phyloP scores from a whole-genome alignment of 164 flowering plant genomes.

The Vitis riparia region DNA sequence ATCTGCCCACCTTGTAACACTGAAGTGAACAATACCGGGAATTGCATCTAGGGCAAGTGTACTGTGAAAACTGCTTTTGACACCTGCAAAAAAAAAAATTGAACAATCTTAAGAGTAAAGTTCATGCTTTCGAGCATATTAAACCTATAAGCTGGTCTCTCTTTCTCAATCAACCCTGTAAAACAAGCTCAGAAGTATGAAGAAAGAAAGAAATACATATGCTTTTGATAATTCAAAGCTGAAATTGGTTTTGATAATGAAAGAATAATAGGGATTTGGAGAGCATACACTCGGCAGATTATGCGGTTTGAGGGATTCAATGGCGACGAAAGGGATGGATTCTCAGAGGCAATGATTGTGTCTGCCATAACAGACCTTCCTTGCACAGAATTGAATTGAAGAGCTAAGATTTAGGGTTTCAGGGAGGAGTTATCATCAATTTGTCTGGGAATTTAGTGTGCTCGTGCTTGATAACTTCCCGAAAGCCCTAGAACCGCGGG shows the following conservation, averaged over 20 bases:
- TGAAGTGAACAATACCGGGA: slow-evolving; percentile 87
- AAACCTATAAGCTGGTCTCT: no score
- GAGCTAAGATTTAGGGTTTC: not conserved
- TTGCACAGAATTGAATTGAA: not conserved
- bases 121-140: no score
- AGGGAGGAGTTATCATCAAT: not conserved
- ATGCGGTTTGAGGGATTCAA: slow-evolving; percentile 39
- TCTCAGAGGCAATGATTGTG: slow-evolving; percentile 20
- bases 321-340: slow-evolving; percentile 28
- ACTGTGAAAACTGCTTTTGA: slow-evolving; percentile 92
- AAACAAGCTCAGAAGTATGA: not conserved
- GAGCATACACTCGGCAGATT: slow-evolving; percentile 54
- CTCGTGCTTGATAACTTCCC: no score
- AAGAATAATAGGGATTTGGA: not conserved
- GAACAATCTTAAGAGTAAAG: not conserved
- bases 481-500: no score
- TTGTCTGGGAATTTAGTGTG: no score
- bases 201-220: not conserved
- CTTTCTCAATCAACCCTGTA: not conserved
- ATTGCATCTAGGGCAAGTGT: slow-evolving; percentile 92
- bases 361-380: slow-evolving; percentile 27
- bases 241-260: not conserved
- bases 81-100: slow-evolving; percentile 45
- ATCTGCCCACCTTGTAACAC: slow-evolving; percentile 71
- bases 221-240: not conserved